phyloP scores from a whole-genome alignment of 73 alveolate species.

The Effrenium voratum region DNA sequence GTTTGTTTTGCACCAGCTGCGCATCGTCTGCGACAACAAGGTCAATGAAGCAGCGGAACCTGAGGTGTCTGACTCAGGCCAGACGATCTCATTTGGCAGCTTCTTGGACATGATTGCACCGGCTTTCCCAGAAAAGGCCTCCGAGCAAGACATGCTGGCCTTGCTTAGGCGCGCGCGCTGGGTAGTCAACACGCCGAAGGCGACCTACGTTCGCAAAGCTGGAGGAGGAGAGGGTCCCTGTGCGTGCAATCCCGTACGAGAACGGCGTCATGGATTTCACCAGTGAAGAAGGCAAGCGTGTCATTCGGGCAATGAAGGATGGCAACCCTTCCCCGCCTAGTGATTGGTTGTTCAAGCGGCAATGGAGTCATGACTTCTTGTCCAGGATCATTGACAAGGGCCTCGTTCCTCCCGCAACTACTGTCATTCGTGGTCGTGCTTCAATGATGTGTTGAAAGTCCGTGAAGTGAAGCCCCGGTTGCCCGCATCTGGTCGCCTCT shows the following conservation, averaged over 20 bases:
- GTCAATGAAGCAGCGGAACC: constrained; percentile 21
- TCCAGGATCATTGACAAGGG: not conserved
- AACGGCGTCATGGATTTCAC: constrained; percentile 5
- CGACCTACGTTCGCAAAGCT: constrained; percentile 2
- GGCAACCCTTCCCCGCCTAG: constrained; percentile 23
- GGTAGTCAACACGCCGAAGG: constrained; percentile 9
- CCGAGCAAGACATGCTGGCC: constrained; percentile 35
- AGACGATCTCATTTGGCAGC: not conserved
- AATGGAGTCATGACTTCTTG: constrained; percentile 41
- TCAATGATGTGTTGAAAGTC: not conserved
- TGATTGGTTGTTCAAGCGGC: constrained; percentile 29
- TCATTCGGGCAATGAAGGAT: constrained; percentile 7
- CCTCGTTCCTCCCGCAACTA: not conserved
- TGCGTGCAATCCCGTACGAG: not conserved
- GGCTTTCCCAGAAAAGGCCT: constrained; percentile 48
- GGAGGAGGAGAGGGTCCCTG: constrained; percentile 19
- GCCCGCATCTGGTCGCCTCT: constrained; percentile 19
- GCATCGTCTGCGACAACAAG: constrained; percentile 51
- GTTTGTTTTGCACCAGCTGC: constrained; percentile 17
- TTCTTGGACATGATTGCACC: constrained; percentile 64
- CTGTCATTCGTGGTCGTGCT: not conserved
- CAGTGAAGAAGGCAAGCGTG: not conserved
- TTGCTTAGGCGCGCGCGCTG: constrained; percentile 54
- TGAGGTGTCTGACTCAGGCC: not conserved
- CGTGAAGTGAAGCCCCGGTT: constrained; percentile 8